These are phyloP conservation scores for Kuraishia floccosa DNA, from an alignment of 805 yeast genomes.

Conservation along the genomic window DNA sequence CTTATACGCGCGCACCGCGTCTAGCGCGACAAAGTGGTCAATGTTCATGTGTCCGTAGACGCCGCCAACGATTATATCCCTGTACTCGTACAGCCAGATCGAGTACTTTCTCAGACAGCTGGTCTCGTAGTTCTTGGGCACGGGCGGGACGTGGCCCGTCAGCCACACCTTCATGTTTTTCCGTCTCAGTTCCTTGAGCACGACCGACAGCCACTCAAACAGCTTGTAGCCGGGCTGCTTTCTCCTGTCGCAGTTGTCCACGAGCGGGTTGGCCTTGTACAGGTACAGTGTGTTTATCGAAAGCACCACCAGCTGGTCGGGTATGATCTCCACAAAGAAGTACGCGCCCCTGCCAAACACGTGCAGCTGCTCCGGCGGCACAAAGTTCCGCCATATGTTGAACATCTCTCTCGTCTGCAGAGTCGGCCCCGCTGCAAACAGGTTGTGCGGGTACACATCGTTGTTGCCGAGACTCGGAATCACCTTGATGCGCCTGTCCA, in stretches of 20 bases:
- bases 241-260: constrained; percentile 62
- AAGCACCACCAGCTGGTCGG: constrained; percentile 64
- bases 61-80: constrained; percentile 78
- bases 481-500: constrained; percentile 24
- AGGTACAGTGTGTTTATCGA: constrained; percentile 71
- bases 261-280: constrained; percentile 70
- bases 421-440: constrained; percentile 84
- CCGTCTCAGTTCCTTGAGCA: constrained; percentile 59
- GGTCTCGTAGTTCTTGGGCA: constrained; percentile 63
- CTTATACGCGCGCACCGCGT: constrained; percentile 56
- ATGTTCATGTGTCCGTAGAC: constrained; percentile 85
- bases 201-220: constrained; percentile 68
- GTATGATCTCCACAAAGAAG: constrained; percentile 68
- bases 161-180: constrained; percentile 81
- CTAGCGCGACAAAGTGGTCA: constrained; percentile 75
- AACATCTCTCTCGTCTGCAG: constrained; percentile 70
- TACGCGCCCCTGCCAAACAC: constrained; percentile 68
- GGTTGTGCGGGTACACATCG: constrained; percentile 83
- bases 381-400: constrained; percentile 60
- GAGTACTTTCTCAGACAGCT: constrained; percentile 67
- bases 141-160: constrained; percentile 83
- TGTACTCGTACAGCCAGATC: constrained; percentile 73
- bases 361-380: constrained; percentile 72
- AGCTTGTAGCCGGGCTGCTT: constrained; percentile 75
- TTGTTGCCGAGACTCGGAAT: constrained; percentile 77